Evolutionary conservation across 768 basidiomycete species (phyloP).

Genomic region (Tricholomella constricta): DNA sequence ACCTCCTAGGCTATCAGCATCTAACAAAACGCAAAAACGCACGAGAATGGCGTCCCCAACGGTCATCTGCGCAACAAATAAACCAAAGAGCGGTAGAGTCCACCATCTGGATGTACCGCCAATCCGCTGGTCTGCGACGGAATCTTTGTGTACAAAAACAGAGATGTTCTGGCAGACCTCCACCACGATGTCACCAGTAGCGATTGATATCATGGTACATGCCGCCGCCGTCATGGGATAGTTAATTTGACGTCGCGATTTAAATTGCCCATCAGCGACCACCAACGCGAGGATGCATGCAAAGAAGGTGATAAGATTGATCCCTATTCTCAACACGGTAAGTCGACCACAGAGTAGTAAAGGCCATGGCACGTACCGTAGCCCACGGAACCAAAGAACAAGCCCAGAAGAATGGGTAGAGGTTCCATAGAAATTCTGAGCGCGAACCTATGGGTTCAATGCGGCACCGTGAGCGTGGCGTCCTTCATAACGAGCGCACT

Average conservation of each 20-base stretch:
- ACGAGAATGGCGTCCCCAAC: conserved; percentile 3
- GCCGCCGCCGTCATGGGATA: not conserved
- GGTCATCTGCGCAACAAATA: not conserved
- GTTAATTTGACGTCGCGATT: not conserved
- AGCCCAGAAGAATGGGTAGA: no score
- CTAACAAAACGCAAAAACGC: not conserved
- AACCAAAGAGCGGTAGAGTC: not conserved
- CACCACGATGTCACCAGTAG: not conserved
- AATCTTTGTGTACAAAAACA: not conserved
- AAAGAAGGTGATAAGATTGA: not conserved
- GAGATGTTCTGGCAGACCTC: not conserved
- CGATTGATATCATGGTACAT: not conserved
- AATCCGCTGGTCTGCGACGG: not conserved
- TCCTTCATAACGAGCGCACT: no score
- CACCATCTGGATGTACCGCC: not conserved
- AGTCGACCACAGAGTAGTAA: no score
- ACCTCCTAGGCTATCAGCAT: not conserved
- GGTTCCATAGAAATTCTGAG: no score
- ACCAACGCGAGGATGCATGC: not conserved
- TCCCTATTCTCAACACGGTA: not conserved
- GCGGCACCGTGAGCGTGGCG: no score
- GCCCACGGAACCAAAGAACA: not conserved
- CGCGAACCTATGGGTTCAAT: no score
- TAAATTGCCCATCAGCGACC: not conserved
- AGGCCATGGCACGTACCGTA: not conserved